A percentile compares a stretch with the other conserved stretches of the same genome.
Evolutionary conservation across 2,329 filamentous ascomycete genomes (phyloP).

Genomic region (Cytospora piceae): DNA sequence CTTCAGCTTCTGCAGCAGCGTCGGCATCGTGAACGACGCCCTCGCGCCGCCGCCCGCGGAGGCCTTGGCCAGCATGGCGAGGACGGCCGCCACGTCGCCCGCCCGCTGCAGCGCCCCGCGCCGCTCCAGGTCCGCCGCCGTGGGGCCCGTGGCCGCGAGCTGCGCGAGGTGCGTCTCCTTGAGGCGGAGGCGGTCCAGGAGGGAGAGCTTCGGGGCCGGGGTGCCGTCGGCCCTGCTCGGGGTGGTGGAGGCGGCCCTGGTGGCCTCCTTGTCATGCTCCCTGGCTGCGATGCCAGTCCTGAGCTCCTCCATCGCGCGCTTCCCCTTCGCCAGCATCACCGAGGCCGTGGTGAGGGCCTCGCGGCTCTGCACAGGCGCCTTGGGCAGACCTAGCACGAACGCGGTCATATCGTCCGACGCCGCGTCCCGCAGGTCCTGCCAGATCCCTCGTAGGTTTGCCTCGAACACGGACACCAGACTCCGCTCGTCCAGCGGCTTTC

Average conservation of each 20-base stretch:
- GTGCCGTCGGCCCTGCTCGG: slow-evolving; percentile 46
- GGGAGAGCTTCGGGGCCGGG: slow-evolving; percentile 56
- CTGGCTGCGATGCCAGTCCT: slow-evolving; percentile 62
- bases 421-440: slow-evolving; percentile 40
- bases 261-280: slow-evolving; percentile 49
- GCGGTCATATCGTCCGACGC: slow-evolving; percentile 41
- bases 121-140: slow-evolving; percentile 61
- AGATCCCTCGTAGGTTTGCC: slow-evolving; percentile 52
- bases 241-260: slow-evolving; percentile 34
- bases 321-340: slow-evolving; percentile 66
- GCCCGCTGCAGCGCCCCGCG: slow-evolving; percentile 68
- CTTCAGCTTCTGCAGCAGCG: slow-evolving; percentile 65
- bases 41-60: slow-evolving; percentile 53
- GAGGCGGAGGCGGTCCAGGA: slow-evolving; percentile 75
- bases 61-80: slow-evolving; percentile 67
- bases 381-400: slow-evolving; percentile 62
- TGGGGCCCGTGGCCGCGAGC: slow-evolving; percentile 48
- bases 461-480: slow-evolving; percentile 59
- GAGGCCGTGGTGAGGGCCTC: slow-evolving; percentile 56
- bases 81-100: slow-evolving; percentile 68
- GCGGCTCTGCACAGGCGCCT: slow-evolving; percentile 56
- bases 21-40: slow-evolving; percentile 67
- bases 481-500: slow-evolving; percentile 52
- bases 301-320: slow-evolving; percentile 69
- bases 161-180: slow-evolving; percentile 64